Evolutionary conservation across 495 filamentous ascomycete species (phyloP).

Genomic region (Filosporella fistucella): DNA sequence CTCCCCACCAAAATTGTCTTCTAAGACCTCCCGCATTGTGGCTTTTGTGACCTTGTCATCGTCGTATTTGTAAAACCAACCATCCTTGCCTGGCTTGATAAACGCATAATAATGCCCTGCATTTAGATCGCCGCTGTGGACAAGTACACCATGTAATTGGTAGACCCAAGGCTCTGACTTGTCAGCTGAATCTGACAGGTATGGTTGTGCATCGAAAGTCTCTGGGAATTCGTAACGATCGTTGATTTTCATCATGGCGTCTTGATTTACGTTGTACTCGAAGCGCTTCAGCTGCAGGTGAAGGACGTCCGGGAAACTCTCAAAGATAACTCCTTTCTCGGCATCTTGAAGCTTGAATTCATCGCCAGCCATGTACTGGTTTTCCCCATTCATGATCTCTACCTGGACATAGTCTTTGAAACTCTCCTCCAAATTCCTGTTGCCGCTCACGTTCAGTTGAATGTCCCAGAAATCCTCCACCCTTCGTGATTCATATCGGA

Average conservation of each 20-base stretch:
- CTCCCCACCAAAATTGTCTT: constrained; percentile 95
- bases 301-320: constrained; percentile 89
- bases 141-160: constrained; percentile 89
- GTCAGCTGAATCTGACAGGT: constrained; percentile 83
- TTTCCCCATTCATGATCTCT: constrained; percentile 95
- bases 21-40: constrained; percentile 84
- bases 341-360: constrained; percentile 92
- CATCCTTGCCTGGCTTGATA: constrained; percentile 86
- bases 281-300: constrained; percentile 97
- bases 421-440: constrained; percentile 87
- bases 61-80: constrained; percentile 94
- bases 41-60: constrained; percentile 94
- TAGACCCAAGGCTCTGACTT: constrained; percentile 86
- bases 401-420: constrained; percentile 96
- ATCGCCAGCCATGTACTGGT: constrained; percentile 91
- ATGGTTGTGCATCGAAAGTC: constrained; percentile 82
- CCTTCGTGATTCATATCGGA: constrained; percentile 91
- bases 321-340: constrained; percentile 95
- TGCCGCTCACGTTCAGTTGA: constrained; percentile 91
- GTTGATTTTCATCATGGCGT: constrained; percentile 99
- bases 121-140: constrained; percentile 94
- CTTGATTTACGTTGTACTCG: constrained; percentile 91
- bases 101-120: constrained; percentile 99
- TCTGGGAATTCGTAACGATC: constrained; percentile 97
- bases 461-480: constrained; percentile 99